Percentiles rank a stretch among this genome's conserved stretches.
These are phyloP conservation scores for Tylopilus balloui DNA, from an alignment of 768 basidiomycete genomes.

Conservation along the genomic window DNA sequence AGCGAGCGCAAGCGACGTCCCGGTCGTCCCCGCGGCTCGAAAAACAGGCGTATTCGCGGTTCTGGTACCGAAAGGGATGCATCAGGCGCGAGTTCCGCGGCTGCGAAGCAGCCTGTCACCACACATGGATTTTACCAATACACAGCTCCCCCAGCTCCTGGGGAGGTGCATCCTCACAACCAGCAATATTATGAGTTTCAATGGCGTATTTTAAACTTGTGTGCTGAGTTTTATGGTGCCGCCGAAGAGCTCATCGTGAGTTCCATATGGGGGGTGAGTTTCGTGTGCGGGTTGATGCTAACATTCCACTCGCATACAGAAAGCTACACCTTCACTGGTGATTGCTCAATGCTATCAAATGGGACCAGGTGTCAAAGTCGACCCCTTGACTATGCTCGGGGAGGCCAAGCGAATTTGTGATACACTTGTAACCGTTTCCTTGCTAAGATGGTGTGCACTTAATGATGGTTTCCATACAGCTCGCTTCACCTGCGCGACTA, in stretches of 20 bases:
- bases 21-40: conserved; percentile 75
- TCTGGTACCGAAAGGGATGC: conserved; percentile 27
- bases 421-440: conserved; percentile 48
- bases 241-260: conserved; percentile 80
- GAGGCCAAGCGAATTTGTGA: conserved; percentile 80
- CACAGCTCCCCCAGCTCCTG: conserved; percentile 37
- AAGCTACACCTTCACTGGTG: conserved; percentile 61
- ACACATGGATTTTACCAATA: conserved; percentile 45
- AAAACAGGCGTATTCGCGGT: conserved; percentile 55
- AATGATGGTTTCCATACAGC: conserved; percentile 37
- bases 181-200: conserved; percentile 84
- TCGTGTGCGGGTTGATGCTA: conserved; percentile 6
- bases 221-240: conserved; percentile 81
- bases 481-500: conserved; percentile 69
- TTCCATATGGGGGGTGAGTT: conserved; percentile 20
- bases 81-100: conserved; percentile 8
- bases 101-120: conserved; percentile 29
- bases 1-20: conserved; percentile 62
- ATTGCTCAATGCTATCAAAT: conserved; percentile 78
- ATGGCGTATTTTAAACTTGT: conserved; percentile 78
- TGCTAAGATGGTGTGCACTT: conserved; percentile 1
- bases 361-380: conserved; percentile 63
- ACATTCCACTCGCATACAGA: conserved; percentile 28
- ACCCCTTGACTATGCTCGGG: conserved; percentile 66
- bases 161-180: conserved; percentile 57